Base-by-base conservation (phyloP, 345 rosid species). In the Melastoma malabathricum region DNA sequence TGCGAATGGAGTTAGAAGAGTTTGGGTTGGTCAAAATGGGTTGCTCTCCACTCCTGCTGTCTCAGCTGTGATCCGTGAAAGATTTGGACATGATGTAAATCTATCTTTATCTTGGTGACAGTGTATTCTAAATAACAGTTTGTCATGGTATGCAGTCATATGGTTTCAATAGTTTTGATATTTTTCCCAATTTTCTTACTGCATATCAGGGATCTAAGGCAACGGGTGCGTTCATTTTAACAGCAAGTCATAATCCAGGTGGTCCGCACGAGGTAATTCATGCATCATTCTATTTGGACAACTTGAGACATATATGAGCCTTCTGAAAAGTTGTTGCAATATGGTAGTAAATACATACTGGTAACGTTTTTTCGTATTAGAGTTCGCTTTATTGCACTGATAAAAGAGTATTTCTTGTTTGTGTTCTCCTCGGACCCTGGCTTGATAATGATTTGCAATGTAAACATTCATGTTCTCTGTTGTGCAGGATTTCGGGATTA, bases 241-340 rank as follows among this genome's bases (percentile, higher is more conserved):
- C 99, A 15, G 99, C 99, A 54, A 93, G 99, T 69, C 99, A 93
- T 71, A 93, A 93, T 64, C 97, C 99, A 46, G 99, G 99, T 60
- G 99, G 99, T 61, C 99, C 99, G 44, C 58, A 71, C 75, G 99
- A 93, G 97, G 99, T 90, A 18, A 0, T 51, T 43, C 38, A 12
- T 18, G 43, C 31, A 18, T n/a, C 27, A 18, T n/a, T 29, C 18
- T 15, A 43, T 10, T 57, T 31, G 51, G 43, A 46, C 19, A 1
- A 12, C 25, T 29, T 2, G 41, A 6, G 41, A 34, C 25, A 22
- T 34, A 34, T 34, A 34, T 9, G 41, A 5, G 12, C 41, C 12
- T 34, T 34, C 41, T 34, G 41, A 34, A 5, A 2, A 12, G 41
- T 34, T 34, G 41, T 34, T 34, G 41, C 41, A 34, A 34, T 9